phyloP scores from a whole-genome alignment of 2,329 filamentous ascomycete genomes.

The Dothideomycetidae sp. region DNA sequence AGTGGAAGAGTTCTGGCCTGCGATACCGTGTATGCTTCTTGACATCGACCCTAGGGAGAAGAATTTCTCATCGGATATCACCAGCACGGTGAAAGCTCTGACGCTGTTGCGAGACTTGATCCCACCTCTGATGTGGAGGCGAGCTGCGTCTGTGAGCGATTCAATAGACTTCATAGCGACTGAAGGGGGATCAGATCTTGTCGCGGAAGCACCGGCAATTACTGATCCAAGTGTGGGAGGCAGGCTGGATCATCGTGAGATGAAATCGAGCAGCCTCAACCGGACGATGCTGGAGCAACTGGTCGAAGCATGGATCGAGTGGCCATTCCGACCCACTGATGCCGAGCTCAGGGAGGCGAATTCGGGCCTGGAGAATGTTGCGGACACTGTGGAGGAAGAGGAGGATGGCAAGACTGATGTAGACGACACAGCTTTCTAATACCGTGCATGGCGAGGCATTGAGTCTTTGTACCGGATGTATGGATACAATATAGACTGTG shows the following conservation, averaged over 20 bases:
- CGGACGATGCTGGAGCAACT: constrained; percentile 44
- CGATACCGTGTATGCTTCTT: constrained; percentile 42
- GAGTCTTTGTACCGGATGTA: no score
- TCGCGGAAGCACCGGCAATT: constrained; percentile 36
- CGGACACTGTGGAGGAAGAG: no score
- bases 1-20: constrained; percentile 52
- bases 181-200: constrained; percentile 43
- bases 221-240: constrained; percentile 36
- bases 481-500: no score
- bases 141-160: constrained; percentile 26
- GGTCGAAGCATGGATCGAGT: constrained; percentile 45
- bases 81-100: constrained; percentile 13
- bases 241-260: constrained; percentile 26
- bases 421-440: no score
- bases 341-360: constrained; percentile 1
- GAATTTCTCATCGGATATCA: constrained; percentile 20
- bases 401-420: no score
- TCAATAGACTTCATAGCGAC: constrained; percentile 42
- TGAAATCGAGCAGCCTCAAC: constrained; percentile 38
- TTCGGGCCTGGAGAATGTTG: no score
- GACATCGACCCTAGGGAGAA: constrained; percentile 48
- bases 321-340: constrained; percentile 41
- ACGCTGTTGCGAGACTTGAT: constrained; percentile 33
- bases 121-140: constrained; percentile 27
- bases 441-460: no score